These are phyloP conservation scores for Symbiodinium natans DNA, from an alignment of 73 alveolate species.

Conservation along the genomic window DNA sequence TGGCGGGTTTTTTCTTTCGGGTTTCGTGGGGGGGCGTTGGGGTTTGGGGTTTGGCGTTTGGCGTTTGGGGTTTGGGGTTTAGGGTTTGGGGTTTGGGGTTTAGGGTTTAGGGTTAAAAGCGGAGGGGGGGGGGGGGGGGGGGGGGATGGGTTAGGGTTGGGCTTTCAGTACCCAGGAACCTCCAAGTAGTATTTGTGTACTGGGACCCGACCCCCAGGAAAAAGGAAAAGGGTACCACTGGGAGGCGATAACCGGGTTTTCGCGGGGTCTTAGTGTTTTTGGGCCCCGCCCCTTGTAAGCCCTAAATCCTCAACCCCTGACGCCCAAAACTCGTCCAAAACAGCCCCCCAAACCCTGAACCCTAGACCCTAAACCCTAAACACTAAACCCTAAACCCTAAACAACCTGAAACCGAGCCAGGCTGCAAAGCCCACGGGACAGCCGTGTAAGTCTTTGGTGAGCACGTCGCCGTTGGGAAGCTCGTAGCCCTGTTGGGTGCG, in stretches of 20 bases:
- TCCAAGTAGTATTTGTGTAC: too few species aligned
- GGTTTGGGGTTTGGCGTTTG: neutral
- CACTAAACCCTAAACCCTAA: neutral
- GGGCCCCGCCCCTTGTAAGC: too few species aligned
- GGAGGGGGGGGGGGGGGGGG: too few species aligned
- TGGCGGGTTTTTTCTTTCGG: neutral
- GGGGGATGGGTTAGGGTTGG: too few species aligned
- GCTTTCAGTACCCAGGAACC: too few species aligned
- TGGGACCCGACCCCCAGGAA: too few species aligned
- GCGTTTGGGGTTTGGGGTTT: neutral
- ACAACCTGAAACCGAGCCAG: neutral
- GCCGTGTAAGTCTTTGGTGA: conserved; percentile 48
- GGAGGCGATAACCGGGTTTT: too few species aligned
- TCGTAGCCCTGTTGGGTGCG: conserved; percentile 25
- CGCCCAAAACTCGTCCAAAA: too few species aligned
- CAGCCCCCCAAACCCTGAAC: too few species aligned
- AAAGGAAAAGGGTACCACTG: too few species aligned
- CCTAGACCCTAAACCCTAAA: neutral
- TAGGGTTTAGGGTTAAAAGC: neutral
- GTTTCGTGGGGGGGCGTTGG: neutral
- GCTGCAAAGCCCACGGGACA: conserved; percentile 76
- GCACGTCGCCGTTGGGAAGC: conserved; percentile 50
- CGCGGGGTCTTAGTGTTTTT: too few species aligned
- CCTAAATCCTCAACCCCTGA: too few species aligned
- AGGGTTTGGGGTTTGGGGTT: neutral